phyloP scores from a whole-genome alignment of 345 rosid genomes.

The Gossypium longicalyx region DNA sequence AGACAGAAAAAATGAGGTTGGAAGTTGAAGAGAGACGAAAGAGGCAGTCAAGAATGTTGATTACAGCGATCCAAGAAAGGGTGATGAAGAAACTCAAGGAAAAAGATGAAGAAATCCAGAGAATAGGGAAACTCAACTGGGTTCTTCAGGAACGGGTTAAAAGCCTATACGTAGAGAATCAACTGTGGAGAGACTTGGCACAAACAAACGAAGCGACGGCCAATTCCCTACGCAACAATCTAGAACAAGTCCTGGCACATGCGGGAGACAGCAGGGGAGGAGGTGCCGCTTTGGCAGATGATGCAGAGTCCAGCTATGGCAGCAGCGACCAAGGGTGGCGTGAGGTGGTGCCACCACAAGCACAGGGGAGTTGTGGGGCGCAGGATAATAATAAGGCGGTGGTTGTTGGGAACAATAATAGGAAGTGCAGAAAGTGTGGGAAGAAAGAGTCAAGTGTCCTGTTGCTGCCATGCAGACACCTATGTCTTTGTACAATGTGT shows the following conservation, averaged over 20 bases:
- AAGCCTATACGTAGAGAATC: conserved; percentile 50
- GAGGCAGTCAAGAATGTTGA: conserved; percentile 52
- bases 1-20: conserved; percentile 50
- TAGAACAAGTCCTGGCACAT: conserved; percentile 60
- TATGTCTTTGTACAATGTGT: conserved; percentile 69
- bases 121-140: conserved; percentile 55
- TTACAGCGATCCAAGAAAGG: conserved; percentile 41
- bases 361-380: conserved; percentile 14
- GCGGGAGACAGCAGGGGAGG: conserved; percentile 25
- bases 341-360: conserved; percentile 9
- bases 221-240: conserved; percentile 47
- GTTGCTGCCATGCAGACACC: conserved; percentile 83
- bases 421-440: conserved; percentile 58
- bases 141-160: conserved; percentile 59
- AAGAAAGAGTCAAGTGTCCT: conserved; percentile 61
- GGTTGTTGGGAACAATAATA: background rate
- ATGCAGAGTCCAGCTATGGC: conserved; percentile 63
- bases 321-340: conserved; percentile 30
- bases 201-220: conserved; percentile 69
- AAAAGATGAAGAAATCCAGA: conserved; percentile 59
- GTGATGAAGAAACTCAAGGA: conserved; percentile 42
- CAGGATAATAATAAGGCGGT: conserved; percentile 12
- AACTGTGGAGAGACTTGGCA: conserved; percentile 61
- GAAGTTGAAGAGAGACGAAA: conserved; percentile 54
- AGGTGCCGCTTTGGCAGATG: conserved; percentile 26